Percentiles rank a stretch among this genome's conserved stretches.
These are phyloP conservation scores for Hemileccinum impolitum DNA, from an alignment of 768 basidiomycete species.

Conservation along the genomic window DNA sequence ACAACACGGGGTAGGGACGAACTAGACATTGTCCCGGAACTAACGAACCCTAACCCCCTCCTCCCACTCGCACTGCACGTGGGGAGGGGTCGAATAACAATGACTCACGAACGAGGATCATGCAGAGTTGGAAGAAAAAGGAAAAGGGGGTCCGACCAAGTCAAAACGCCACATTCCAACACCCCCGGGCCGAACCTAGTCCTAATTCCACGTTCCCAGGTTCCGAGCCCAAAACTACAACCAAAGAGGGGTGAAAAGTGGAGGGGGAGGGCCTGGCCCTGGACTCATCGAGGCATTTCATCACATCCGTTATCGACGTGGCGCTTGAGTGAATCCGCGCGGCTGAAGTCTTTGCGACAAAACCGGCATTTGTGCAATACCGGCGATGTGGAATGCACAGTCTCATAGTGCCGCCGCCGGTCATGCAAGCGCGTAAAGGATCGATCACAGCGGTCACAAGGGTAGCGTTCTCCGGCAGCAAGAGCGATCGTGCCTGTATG, in stretches of 20 bases:
- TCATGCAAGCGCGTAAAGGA: constrained; percentile 81
- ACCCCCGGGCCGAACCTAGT: constrained; percentile 8
- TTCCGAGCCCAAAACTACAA: constrained; percentile 7
- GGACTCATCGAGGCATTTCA: constrained; percentile 45
- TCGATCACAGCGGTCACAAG: constrained; percentile 72
- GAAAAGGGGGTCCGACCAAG: constrained; percentile 3
- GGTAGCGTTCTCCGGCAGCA: constrained; percentile 54
- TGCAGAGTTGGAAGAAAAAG: constrained; percentile 4
- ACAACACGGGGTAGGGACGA: constrained; percentile 2
- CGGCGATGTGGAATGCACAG: constrained; percentile 64
- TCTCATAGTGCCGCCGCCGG: constrained; percentile 78
- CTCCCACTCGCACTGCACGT: constrained; percentile 3
- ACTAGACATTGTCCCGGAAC: background rate
- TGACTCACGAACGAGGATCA: constrained; percentile 18
- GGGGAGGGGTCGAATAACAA: constrained; percentile 7
- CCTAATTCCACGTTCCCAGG: constrained; percentile 14
- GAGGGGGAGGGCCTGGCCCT: background rate
- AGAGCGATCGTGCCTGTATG: constrained; percentile 15
- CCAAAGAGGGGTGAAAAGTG: background rate
- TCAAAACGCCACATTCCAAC: constrained; percentile 14
- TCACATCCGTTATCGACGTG: constrained; percentile 82
- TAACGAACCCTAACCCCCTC: background rate
- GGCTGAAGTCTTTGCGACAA: constrained; percentile 77
- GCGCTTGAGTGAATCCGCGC: constrained; percentile 76
- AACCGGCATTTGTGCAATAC: constrained; percentile 66